Evolutionary conservation across 805 yeast genomes (phyloP).

Genomic region (Ogataea paradorogensis): DNA sequence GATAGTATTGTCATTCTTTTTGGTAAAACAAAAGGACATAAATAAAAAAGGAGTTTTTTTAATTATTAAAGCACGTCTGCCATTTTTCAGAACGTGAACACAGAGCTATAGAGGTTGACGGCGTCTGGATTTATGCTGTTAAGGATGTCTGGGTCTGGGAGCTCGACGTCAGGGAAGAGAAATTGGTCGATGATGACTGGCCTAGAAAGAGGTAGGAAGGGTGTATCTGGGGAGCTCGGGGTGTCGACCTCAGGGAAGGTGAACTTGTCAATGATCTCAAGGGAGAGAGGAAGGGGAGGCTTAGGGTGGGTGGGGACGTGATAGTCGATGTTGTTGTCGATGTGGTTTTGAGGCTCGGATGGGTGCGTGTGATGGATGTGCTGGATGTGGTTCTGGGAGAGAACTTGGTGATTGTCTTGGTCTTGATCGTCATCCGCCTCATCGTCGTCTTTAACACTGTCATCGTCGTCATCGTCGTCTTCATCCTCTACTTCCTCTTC

Average conservation of each 20-base stretch:
- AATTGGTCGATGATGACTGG: conserved; percentile 20
- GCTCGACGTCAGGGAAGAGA: conserved; percentile 22
- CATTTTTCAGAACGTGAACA: conserved; percentile 14
- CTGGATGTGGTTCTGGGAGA: no score
- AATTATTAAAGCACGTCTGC: conserved; percentile 6
- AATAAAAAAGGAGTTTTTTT: conserved; percentile 1
- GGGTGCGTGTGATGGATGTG: background rate
- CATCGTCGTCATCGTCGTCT: background rate
- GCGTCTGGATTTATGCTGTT: conserved; percentile 12
- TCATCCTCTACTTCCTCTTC: conserved; percentile 2
- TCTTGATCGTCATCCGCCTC: background rate
- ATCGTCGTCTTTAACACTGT: background rate
- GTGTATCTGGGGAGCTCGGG: conserved; percentile 6
- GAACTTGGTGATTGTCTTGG: background rate
- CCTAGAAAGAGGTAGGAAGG: conserved; percentile 2
- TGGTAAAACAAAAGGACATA: conserved; percentile 4
- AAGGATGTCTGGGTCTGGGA: conserved; percentile 10
- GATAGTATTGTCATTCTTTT: conserved; percentile 2
- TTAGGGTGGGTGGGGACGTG: background rate
- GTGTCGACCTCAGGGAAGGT: conserved; percentile 18
- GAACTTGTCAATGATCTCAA: conserved; percentile 18
- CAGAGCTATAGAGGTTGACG: conserved; percentile 16
- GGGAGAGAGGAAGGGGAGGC: background rate
- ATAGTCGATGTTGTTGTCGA: background rate
- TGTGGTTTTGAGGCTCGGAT: background rate